These are phyloP conservation scores for Boletus rubroflammeus DNA, from an alignment of 768 basidiomycete genomes.

Conservation along the genomic window DNA sequence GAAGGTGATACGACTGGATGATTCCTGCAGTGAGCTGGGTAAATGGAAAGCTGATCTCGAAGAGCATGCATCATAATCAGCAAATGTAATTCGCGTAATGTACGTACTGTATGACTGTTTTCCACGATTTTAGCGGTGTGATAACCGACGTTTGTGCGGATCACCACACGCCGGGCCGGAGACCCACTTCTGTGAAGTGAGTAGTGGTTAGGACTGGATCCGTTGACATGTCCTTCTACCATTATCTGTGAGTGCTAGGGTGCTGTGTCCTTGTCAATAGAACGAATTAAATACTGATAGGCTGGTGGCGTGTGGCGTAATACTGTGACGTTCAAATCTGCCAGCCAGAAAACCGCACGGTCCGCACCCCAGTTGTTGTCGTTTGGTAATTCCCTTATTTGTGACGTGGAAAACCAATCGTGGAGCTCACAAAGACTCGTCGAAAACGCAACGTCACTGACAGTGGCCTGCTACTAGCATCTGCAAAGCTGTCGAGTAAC, in stretches of 20 bases:
- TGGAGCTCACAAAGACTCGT: no score
- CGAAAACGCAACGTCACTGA: no score
- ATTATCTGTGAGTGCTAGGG: not conserved
- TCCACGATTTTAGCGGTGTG: not conserved
- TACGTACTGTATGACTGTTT: not conserved
- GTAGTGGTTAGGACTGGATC: no score
- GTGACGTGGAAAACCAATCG: no score
- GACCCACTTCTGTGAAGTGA: no score
- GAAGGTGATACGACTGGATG: conserved; percentile 49
- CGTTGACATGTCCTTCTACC: not conserved
- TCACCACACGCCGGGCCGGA: no score
- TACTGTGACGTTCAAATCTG: not conserved
- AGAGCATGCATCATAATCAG: not conserved
- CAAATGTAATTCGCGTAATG: conserved; percentile 1
- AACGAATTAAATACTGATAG: not conserved
- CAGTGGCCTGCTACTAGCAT: no score
- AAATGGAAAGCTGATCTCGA: conserved; percentile 35
- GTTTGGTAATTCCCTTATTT: no score
- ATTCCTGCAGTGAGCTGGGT: conserved; percentile 44
- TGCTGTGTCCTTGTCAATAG: not conserved
- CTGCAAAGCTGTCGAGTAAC: no score
- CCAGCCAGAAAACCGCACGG: no score
- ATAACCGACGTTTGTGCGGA: not conserved
- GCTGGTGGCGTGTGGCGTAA: not conserved
- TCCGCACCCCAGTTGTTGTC: not conserved